Evolutionary conservation across 306 rosid genomes (phyloP).

Genomic region (Hippophae gyantsensis): DNA sequence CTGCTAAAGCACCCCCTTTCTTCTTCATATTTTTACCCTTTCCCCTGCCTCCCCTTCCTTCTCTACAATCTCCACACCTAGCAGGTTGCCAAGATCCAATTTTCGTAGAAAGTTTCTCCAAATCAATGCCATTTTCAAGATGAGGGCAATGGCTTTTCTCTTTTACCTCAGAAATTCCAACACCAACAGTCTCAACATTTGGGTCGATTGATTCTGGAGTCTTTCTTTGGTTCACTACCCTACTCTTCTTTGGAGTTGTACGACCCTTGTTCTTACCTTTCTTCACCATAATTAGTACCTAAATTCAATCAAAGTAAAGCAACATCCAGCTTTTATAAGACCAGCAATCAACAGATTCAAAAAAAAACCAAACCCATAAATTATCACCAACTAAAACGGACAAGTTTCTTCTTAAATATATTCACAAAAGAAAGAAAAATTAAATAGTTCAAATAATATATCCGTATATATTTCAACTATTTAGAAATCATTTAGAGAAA

Average conservation of each 20-base stretch:
- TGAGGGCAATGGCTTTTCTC: constrained; percentile 59
- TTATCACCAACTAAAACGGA: constrained; percentile 3
- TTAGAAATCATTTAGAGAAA: background rate
- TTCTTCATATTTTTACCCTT: constrained; percentile 68
- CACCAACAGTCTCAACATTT: constrained; percentile 31
- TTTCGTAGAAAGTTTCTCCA: constrained; percentile 43
- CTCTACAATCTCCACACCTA: constrained; percentile 71
- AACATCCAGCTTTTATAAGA: constrained; percentile 13
- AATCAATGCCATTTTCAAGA: constrained; percentile 58
- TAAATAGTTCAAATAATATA: background rate
- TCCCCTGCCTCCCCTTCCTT: constrained; percentile 52
- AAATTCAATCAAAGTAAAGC: constrained; percentile 25
- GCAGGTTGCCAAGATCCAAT: constrained; percentile 32
- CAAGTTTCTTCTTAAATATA: background rate
- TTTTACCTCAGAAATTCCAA: constrained; percentile 32
- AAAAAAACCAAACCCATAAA: constrained; percentile 1
- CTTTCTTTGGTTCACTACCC: constrained; percentile 25
- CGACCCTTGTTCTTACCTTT: constrained; percentile 64
- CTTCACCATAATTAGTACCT: constrained; percentile 70
- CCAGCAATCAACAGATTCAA: constrained; percentile 1
- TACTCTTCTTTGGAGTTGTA: constrained; percentile 46
- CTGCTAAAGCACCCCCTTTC: constrained; percentile 46
- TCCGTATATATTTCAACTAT: background rate
- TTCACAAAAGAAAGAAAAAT: background rate
- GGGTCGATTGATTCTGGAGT: constrained; percentile 22